These are phyloP conservation scores for Saprolegnia diclina DNA, from an alignment of 352 stramenopile genomes.

Conservation along the genomic window DNA sequence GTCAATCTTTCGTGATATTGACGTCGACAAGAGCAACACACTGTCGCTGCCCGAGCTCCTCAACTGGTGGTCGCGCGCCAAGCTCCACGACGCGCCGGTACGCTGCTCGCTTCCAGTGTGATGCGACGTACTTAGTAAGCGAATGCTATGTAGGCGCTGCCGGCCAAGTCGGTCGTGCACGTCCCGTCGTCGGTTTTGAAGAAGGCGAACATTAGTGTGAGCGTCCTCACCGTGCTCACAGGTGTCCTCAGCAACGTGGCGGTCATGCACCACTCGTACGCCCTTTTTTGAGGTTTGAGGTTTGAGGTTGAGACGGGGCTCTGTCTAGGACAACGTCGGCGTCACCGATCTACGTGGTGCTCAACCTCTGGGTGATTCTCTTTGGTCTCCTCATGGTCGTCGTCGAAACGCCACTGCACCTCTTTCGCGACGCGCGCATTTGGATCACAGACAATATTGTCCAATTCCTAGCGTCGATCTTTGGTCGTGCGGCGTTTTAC, in stretches of 20 bases:
- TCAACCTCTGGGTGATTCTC: slow-evolving; percentile 22
- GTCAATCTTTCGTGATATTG: slow-evolving; percentile 19
- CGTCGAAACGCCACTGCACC: slow-evolving; percentile 6
- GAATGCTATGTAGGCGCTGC: slow-evolving; percentile 9
- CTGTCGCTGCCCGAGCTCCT: slow-evolving; percentile 22
- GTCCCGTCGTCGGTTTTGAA: slow-evolving; percentile 14
- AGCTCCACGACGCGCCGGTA: slow-evolving; percentile 4
- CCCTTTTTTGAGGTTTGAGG: background rate
- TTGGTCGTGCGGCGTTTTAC: slow-evolving; percentile 18
- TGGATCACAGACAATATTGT: slow-evolving; percentile 17
- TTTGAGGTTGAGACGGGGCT: background rate
- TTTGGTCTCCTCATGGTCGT: slow-evolving; percentile 25
- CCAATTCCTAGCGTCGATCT: slow-evolving; percentile 16
- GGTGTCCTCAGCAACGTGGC: slow-evolving; percentile 20
- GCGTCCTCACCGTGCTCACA: slow-evolving; percentile 12
- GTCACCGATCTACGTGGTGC: slow-evolving; percentile 15
- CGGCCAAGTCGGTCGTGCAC: background rate
- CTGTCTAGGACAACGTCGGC: background rate
- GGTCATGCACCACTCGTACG: background rate
- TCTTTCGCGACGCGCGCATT: background rate
- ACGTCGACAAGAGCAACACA: slow-evolving; percentile 16
- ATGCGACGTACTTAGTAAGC: background rate
- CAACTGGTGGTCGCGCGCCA: slow-evolving; percentile 10
- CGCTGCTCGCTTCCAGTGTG: background rate
- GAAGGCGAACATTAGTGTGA: background rate